Conservation (phyloP, 257 asterid genomes). For the Asclepias syriaca region DNA sequence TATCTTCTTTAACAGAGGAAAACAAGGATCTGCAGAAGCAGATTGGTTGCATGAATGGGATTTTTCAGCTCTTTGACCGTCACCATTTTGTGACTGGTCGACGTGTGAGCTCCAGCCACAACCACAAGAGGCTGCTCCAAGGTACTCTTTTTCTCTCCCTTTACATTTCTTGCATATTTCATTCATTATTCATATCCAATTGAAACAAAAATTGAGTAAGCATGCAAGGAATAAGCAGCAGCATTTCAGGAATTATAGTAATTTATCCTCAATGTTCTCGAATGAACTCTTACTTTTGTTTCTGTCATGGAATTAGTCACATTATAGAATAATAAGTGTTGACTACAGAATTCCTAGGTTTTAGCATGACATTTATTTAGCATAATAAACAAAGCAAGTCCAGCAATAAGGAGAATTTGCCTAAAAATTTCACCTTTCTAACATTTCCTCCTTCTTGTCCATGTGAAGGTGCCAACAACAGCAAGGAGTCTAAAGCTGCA, state of each 20-base stretch:
- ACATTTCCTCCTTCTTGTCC: constrained; percentile 22
- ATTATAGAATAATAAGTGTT: neutral
- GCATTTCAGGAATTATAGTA: neutral
- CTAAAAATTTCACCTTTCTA: constrained; percentile 13
- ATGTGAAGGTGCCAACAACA: constrained; percentile 46
- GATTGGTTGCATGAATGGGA: constrained; percentile 92
- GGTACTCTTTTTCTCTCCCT: constrained; percentile 33
- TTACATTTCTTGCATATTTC: neutral
- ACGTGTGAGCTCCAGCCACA: constrained; percentile 35
- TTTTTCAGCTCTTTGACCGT: constrained; percentile 78
- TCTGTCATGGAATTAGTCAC: neutral
- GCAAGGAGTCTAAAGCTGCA: constrained; percentile 37
- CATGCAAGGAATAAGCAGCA: neutral
- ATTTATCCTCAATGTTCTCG: neutral
- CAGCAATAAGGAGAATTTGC: neutral
- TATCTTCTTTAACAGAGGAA: constrained; percentile 45
- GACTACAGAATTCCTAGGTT: too few relatives aligned
- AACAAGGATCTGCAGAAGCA: constrained; percentile 59
- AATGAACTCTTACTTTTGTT: neutral
- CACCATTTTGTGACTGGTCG: constrained; percentile 62
- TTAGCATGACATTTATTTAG: neutral
- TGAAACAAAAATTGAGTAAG: neutral
- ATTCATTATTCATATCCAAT: neutral
- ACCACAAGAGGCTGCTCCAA: constrained; percentile 57
- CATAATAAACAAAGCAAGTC: neutral